Percentiles rank a stretch among this genome's conserved stretches.
phyloP scores from a whole-genome alignment of 495 filamentous ascomycete genomes.

The Penicillium goetzii region DNA sequence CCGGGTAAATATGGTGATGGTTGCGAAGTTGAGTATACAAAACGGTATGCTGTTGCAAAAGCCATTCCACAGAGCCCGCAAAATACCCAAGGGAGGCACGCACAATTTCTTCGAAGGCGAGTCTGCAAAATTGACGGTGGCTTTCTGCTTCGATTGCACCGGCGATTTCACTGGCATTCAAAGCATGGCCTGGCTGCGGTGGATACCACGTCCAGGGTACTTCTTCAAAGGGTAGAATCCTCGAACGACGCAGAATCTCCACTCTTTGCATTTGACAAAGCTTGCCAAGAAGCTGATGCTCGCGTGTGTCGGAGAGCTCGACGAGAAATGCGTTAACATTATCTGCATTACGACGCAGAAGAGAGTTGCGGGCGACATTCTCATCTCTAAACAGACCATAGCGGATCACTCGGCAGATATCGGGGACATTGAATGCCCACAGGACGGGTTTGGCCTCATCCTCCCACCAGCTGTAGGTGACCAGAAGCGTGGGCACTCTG shows the following conservation, averaged over 20 bases:
- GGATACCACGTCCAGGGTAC: conserved; percentile 48
- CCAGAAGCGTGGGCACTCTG: conserved; percentile 39
- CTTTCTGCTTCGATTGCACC: conserved; percentile 46
- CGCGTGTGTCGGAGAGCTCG: conserved; percentile 31
- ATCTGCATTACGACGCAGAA: conserved; percentile 37
- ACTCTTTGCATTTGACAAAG: conserved; percentile 47
- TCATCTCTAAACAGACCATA: conserved; percentile 43
- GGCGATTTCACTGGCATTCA: conserved; percentile 35
- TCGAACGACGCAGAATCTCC: conserved; percentile 44
- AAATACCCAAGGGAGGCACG: conserved; percentile 45
- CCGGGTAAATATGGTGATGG: conserved; percentile 40
- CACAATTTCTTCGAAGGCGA: conserved; percentile 48
- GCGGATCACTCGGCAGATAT: conserved; percentile 45
- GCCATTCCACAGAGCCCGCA: conserved; percentile 43
- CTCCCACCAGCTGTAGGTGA: conserved; percentile 48
- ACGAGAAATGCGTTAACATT: conserved; percentile 42
- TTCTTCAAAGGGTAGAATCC: conserved; percentile 23
- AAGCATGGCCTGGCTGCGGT: conserved; percentile 22
- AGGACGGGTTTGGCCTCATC: conserved; percentile 46
- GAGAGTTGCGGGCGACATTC: conserved; percentile 38
- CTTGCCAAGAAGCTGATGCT: conserved; percentile 31
- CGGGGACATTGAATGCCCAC: conserved; percentile 47
- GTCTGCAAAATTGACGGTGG: conserved; percentile 44
- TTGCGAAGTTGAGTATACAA: conserved; percentile 41
- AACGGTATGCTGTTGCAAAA: conserved; percentile 46